Base-by-base conservation (phyloP, 768 basidiomycete genomes). In the Auricularia sp. region DNA sequence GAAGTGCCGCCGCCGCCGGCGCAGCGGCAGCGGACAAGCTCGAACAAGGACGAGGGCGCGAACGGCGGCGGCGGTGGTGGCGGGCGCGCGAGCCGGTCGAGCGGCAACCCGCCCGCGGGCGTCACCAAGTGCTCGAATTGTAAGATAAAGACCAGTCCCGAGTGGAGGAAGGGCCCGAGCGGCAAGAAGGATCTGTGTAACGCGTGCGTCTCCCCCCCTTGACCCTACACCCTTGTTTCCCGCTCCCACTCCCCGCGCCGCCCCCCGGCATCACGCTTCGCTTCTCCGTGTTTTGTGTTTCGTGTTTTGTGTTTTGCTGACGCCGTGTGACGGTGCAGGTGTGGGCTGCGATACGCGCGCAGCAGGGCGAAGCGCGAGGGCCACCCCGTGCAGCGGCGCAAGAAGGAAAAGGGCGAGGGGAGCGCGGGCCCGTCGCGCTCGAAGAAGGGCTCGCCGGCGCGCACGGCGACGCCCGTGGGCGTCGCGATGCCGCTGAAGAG, bases 171-270 rank as follows among this genome's bases (percentile, higher is more conserved):
- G 74, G 92, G 92, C 21, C 90, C 91, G 62, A 91, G 84, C 70
- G 92, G 92, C 34, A 88, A 89, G 74, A 94, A 94, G 76, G 91
- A 94, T 73, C 80, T 94, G 34, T 94, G 92, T 74, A 94, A 94
- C 77, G 92, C 92, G 88, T 93, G 76, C 79, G 89, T 82, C 65
- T 42, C 39, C 39, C 39, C 39, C 47, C 66, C 61, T 29, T 29
- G 29, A 29, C 29, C 29, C 29, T 29, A 29, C 29, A 29, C 29
- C 29, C 29, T 29, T 29, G 29, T 29, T 29, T 29, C 29, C 29
- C 29, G 29, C 29, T 29, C 29, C 29, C 29, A 29, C 29, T 29
- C 29, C 29, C 29, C 29, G 29, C 29, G 29, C 29, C 29, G 29
- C 56, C 58, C 69, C 54, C 29, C 39, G 21, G 18, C 36, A 16